Evolutionary conservation across 2,329 filamentous ascomycete genomes (phyloP), one percentile per base, ranked within the genome.

Genomic region (Akanthomyces muscarius): DNA sequence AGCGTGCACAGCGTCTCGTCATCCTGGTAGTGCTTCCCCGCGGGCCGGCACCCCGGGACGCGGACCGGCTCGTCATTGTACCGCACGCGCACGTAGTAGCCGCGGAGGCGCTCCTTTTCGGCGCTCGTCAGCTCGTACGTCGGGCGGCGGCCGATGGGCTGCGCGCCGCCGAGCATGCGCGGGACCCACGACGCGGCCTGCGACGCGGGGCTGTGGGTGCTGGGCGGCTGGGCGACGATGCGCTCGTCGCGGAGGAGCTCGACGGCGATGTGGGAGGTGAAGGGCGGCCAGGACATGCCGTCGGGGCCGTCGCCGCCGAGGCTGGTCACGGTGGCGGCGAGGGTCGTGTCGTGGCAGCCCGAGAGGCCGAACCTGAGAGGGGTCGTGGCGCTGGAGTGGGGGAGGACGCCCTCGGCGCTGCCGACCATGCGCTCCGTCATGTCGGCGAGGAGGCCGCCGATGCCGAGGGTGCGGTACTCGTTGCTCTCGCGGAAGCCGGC

Each of bases 271-370:
- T 96, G 92, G 69, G 90, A 94, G 0, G 94, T 97, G 71, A 94
- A 99, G 0, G 92, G 93, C 0, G 95, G 95, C 95, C 95, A 99
- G 10, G 10, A 16, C 6, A 52, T 14, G 0, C 47, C 38, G 42
- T 84, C 84, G 23, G 79, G 78, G 38, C 90, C 81, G 72, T 91
- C 95, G 3, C 90, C 89, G 3, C 94, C 95, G 7, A 98, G 76
- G 67, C 90, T 91, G 18, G 88, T 79, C 33, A 99, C 78, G 1
- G 92, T 80, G 1, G 85, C 90, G 3, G 91, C 95, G 5, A 99
- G 83, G 0, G 95, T 98, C 2, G 95, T 98, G 72, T 98, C 93
- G 75, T 97, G 93, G 71, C 93, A 97, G 38, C 93, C 93, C 67
- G 86, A 90, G 70, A 98, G 79, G 18, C 87, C 89, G 67, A 98